Conservation (phyloP, 345 rosid species). For the Rhodomyrtus tomentosa region DNA sequence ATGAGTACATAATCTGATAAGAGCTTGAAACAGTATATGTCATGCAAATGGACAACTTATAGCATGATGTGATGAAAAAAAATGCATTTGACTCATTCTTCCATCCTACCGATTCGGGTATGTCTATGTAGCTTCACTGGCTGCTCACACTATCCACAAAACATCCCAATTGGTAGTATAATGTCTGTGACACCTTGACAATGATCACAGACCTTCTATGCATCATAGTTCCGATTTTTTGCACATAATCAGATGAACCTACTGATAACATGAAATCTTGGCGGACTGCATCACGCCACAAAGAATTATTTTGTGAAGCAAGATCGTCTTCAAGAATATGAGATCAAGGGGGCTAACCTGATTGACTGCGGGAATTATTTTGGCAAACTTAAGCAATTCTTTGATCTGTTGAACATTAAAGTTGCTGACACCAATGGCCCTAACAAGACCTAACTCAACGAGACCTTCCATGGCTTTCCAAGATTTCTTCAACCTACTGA, state of each 20-base stretch:
- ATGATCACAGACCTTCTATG: neutral
- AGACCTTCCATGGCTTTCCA: slow-evolving; percentile 61
- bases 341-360: slow-evolving; percentile 22
- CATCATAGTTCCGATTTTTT: neutral
- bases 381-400: slow-evolving; percentile 46
- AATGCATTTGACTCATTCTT: neutral
- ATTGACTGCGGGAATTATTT: slow-evolving; percentile 46
- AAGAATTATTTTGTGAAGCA: neutral
- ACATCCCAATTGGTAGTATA: neutral
- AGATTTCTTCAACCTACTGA: slow-evolving; percentile 44
- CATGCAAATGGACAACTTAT: neutral
- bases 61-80: neutral
- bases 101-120: neutral
- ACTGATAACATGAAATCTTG: neutral
- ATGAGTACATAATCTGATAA: neutral
- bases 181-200: neutral
- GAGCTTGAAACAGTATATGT: neutral
- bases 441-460: slow-evolving; percentile 35
- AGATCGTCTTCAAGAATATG: neutral
- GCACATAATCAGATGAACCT: neutral
- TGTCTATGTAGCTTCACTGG: neutral
- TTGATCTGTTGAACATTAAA: slow-evolving; percentile 40
- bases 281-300: neutral
- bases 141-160: neutral
- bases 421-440: slow-evolving; percentile 54